Evolutionary conservation across 371 early-diverging fungal species (phyloP).

Genomic region (Actinomortierella wolfii): DNA sequence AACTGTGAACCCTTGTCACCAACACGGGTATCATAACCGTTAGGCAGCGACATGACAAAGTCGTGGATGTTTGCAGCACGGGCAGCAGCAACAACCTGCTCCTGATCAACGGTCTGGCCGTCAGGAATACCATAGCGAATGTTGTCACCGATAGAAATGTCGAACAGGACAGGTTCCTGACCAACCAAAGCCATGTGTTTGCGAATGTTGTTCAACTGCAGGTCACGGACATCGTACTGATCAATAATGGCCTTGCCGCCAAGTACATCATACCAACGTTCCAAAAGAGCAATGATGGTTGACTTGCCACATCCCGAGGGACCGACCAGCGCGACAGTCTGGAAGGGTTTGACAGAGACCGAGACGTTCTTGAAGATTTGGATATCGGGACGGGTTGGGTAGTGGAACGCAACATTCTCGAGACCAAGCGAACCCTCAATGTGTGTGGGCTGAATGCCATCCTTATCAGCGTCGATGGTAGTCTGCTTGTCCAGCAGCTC

Average conservation of each 20-base stretch:
- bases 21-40: constrained; percentile 80
- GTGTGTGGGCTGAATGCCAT: constrained; percentile 35
- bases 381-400: constrained; percentile 77
- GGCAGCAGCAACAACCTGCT: constrained; percentile 52
- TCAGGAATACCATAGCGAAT: constrained; percentile 64
- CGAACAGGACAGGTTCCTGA: constrained; percentile 86
- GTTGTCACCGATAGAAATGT: constrained; percentile 77
- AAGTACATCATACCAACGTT: constrained; percentile 66
- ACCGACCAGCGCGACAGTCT: constrained; percentile 73
- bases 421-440: constrained; percentile 53
- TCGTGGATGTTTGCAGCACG: constrained; percentile 64
- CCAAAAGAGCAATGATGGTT: constrained; percentile 64
- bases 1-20: constrained; percentile 85
- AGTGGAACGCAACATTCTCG: constrained; percentile 65
- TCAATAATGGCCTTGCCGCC: constrained; percentile 57
- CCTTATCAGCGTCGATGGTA: constrained; percentile 55
- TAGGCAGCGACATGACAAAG: constrained; percentile 73
- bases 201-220: constrained; percentile 62
- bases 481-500: constrained; percentile 60
- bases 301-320: constrained; percentile 72
- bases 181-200: constrained; percentile 71
- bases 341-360: constrained; percentile 63
- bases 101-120: constrained; percentile 37
- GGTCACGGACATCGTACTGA: constrained; percentile 65
- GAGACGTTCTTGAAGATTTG: constrained; percentile 66